A percentile compares a stretch with the other conserved stretches of the same genome.
Conservation (phyloP, 2,329 filamentous ascomycete species). For the Cyclaneusma minus region DNA sequence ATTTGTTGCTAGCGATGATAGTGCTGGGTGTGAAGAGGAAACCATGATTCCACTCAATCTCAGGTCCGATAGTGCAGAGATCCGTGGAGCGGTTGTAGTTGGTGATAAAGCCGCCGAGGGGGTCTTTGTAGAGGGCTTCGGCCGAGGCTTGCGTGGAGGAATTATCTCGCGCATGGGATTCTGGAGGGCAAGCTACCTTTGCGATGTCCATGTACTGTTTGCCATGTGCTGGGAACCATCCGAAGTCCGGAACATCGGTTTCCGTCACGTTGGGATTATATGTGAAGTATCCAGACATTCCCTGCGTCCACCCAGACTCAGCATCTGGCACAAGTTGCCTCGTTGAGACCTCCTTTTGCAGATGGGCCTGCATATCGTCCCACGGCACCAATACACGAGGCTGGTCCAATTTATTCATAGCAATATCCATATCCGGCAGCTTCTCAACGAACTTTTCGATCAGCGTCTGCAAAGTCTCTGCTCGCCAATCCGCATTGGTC, state of each 20-base stretch:
- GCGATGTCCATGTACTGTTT: constrained; percentile 44
- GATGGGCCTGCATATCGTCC: constrained; percentile 35
- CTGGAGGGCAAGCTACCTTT: constrained; percentile 38
- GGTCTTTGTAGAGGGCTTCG: constrained; percentile 24
- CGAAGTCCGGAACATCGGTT: constrained; percentile 7
- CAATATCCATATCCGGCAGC: constrained; percentile 50
- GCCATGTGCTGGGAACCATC: constrained; percentile 19
- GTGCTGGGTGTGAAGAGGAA: constrained; percentile 39
- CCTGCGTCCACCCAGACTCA: constrained; percentile 26
- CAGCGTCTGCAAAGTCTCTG: constrained; percentile 22
- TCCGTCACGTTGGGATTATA: constrained; percentile 8
- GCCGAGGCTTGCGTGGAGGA: constrained; percentile 18
- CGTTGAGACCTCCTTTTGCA: constrained; percentile 29
- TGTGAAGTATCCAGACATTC: constrained; percentile 19
- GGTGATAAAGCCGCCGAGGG: constrained; percentile 32
- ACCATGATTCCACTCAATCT: constrained; percentile 32
- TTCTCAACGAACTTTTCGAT: constrained; percentile 27
- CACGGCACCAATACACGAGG: constrained; percentile 44
- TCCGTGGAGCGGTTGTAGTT: constrained; percentile 45
- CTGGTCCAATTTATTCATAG: constrained; percentile 50
- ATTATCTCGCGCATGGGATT: constrained; percentile 28
- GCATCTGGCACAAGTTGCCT: constrained; percentile 27
- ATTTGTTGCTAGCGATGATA: constrained; percentile 32
- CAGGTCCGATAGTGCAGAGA: constrained; percentile 38
- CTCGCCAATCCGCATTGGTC: constrained; percentile 23